Evolutionary conservation across 2,329 filamentous ascomycete species (phyloP).

Genomic region (Fusarium nisikadoi): DNA sequence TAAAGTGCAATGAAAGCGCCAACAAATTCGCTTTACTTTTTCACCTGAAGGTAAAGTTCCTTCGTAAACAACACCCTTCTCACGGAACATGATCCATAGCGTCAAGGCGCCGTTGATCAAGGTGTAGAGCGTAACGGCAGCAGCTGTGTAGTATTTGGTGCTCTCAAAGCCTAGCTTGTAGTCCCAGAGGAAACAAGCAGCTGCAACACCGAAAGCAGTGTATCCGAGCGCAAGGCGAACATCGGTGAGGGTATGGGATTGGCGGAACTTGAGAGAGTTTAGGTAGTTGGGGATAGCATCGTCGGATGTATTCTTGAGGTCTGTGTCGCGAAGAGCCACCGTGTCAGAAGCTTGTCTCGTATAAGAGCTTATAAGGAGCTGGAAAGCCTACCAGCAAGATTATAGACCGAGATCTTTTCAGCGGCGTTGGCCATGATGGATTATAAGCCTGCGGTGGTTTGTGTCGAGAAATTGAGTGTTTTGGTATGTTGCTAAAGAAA

Average conservation of each 20-base stretch:
- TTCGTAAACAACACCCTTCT: conserved; percentile 84
- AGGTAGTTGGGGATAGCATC: conserved; percentile 95
- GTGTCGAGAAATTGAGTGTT: not conserved
- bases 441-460: not conserved
- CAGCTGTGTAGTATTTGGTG: conserved; percentile 83
- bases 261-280: conserved; percentile 84
- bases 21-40: conserved; percentile 65
- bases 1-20: conserved; percentile 4
- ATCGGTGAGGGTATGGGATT: conserved; percentile 83
- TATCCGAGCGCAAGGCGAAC: conserved; percentile 87
- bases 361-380: not conserved
- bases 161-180: conserved; percentile 89
- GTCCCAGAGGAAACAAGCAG: conserved; percentile 88
- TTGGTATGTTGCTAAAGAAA: conserved; percentile 12
- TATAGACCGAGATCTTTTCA: conserved; percentile 74
- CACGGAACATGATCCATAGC: conserved; percentile 85
- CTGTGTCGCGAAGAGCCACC: conserved; percentile 58
- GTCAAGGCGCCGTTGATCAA: conserved; percentile 81
- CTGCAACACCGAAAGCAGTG: conserved; percentile 80
- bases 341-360: conserved; percentile 39
- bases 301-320: conserved; percentile 96
- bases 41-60: conserved; percentile 74
- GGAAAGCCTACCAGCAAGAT: conserved; percentile 65
- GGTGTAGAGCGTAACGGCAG: conserved; percentile 83
- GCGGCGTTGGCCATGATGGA: conserved; percentile 49